Evolutionary conservation across 2,329 filamentous ascomycete genomes (phyloP), one percentile per base, ranked within the genome.

Genomic region (Tolypocladium tropicale): DNA sequence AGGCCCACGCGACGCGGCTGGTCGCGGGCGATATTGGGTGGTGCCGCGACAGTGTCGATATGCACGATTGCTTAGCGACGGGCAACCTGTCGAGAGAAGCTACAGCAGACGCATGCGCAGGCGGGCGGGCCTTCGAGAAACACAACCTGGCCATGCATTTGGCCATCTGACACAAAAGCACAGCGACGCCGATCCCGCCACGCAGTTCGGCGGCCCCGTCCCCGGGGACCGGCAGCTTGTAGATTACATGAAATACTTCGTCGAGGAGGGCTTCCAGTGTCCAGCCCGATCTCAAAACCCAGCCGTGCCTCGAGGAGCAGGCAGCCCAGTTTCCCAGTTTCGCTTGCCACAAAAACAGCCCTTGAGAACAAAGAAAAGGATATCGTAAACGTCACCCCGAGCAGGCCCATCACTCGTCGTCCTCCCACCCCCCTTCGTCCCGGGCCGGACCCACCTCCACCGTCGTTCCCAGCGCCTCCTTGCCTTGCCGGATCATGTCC

Each of bases 401-500:
- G 21, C 11, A 25, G 21, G 1, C 7, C 28, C 30, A 23, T 53
- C 41, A 55, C 6, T 53, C 53, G 4, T 57, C 56, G 55, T 72
- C 63, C 39, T 76, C 60, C 60, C 60, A 62, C 2, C 54, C 74
- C 48, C 73, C 76, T 53, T 76, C 74, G 72, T 75, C 77, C 39
- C 64, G 70, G 21, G 63, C 66, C 21, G 68, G 73, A 39, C 72
- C 68, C 30, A 73, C 72, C 41, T 89, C 84, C 53, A 89, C 76
- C 43, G 76, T 87, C 23, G 88, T 88, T 2, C 86, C 92, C 21
- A 99, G 73, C 2, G 94, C 94, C 69, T 94, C 88, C 63, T 87
- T 87, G 0, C 92, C 94, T 70, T 97, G 87, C 2, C 85, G 80
- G 55, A 99, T 95, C 88, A 99, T 90, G 36, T 86, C 88, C 66